Base-by-base conservation (phyloP, 164 flowering plant species). In the Platanus orientalis region DNA sequence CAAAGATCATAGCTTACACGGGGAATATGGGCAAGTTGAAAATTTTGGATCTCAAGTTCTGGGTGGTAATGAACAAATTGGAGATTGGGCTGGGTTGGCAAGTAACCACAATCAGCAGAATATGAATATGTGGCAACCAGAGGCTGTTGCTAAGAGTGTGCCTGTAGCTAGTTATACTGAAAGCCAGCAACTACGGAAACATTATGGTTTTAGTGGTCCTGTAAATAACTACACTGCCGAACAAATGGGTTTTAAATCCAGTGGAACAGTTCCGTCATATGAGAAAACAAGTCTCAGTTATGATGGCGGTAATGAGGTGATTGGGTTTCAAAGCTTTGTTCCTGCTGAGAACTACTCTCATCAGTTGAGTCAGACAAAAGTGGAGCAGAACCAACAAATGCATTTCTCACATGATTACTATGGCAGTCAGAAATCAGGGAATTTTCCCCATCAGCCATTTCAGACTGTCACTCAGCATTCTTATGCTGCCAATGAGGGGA, bases 91-190 rank as follows among this genome's bases (percentile, higher is more conserved):
- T 48, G 79, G 78, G 6, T 67, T 86, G 26, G 58, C 58, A 7
- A 49, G 52, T 52, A 65, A 65, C 69, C 64, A 75, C 55, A 60
- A 69, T 71, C 80, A 75, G 54, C 84, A 70, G 44, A 71, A 52
- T 62, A 26, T 57, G 25, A 71, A 61, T 56, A 71, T 57, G 57
- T 81, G 81, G 86, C 81, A 75, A 65, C 73, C 89, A 58, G 74
- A 71, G 45, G 48, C 54, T 42, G 65, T 44, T 71, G 54, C 52
- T n/a, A 55, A 62, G 50, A 69, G 55, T 34, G 71, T 56, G 13
- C 14, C 76, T 57, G 48, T 54, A 57, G n/a, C 72, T 28, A 51
- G 59, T 48, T 76, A 68, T 64, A 48, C 71, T 62, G 80, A 53
- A 54, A 75, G 59, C 39, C 80, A 72, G 61, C 76, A 74, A 58